Conservation (phyloP, 768 basidiomycete species). For the Lactarius evosmus region DNA sequence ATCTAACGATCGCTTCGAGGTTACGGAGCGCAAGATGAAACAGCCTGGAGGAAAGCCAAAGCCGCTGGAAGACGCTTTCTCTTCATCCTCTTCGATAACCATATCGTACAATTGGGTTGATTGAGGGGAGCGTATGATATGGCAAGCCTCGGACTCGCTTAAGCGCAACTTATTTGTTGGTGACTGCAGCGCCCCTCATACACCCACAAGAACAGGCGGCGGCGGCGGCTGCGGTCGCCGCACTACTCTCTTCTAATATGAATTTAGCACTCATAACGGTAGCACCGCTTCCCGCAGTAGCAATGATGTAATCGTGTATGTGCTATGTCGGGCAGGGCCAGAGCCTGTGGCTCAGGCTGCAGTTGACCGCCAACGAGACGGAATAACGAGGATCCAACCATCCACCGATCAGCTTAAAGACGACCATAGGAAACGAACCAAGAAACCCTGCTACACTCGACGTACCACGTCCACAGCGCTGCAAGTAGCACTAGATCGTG, state of each 20-base stretch:
- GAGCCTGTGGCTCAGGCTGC: too few species aligned
- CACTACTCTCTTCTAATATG: background rate
- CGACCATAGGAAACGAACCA: too few species aligned
- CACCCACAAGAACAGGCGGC: background rate
- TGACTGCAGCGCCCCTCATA: background rate
- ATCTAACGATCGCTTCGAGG: slow-evolving; percentile 54
- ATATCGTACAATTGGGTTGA: background rate
- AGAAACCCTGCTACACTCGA: too few species aligned
- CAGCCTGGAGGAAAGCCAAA: slow-evolving; percentile 47
- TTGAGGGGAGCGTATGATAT: background rate
- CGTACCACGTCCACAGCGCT: too few species aligned
- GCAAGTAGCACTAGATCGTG: too few species aligned
- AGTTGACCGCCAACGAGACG: too few species aligned
- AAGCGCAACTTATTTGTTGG: background rate
- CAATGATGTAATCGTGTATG: too few species aligned
- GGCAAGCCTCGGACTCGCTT: background rate
- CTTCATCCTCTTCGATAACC: slow-evolving; percentile 1
- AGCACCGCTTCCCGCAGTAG: background rate
- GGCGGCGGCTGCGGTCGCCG: background rate
- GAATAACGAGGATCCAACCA: too few species aligned
- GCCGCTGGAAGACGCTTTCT: slow-evolving; percentile 9
- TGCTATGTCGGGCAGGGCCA: background rate
- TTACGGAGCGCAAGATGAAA: slow-evolving; percentile 58
- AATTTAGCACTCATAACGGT: background rate
- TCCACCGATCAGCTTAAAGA: too few species aligned